Percentiles rank a stretch among this genome's conserved stretches.
Evolutionary conservation across 192 early-diverging fungal genomes (phyloP).

Genomic region (Backusella luteola): DNA sequence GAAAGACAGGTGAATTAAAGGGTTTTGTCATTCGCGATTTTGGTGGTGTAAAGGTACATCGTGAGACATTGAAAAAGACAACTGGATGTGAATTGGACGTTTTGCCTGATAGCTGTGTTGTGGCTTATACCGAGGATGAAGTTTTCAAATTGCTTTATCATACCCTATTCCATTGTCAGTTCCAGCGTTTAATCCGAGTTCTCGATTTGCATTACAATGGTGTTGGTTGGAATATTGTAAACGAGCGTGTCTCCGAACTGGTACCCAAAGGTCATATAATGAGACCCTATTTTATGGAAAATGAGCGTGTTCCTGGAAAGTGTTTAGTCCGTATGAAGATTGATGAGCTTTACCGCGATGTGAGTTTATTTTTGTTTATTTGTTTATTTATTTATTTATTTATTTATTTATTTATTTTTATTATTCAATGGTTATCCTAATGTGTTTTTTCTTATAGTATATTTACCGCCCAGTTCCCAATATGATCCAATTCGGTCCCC

Average conservation of each 20-base stretch:
- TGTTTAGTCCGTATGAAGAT: constrained; percentile 69
- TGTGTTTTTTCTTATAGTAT: constrained; percentile 27
- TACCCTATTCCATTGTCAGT: constrained; percentile 56
- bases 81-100: constrained; percentile 50
- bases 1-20: constrained; percentile 42
- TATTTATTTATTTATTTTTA: too few relatives aligned
- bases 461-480: constrained; percentile 36
- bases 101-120: constrained; percentile 54
- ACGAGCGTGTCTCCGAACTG: constrained; percentile 42
- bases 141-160: constrained; percentile 61
- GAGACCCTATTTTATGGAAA: constrained; percentile 45
- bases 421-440: neutral
- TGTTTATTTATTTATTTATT: neutral
- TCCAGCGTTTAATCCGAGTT: constrained; percentile 62
- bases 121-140: constrained; percentile 39
- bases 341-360: constrained; percentile 64
- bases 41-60: constrained; percentile 65
- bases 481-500: constrained; percentile 29
- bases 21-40: constrained; percentile 69
- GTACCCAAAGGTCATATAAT: constrained; percentile 47
- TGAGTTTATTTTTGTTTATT: constrained; percentile 23
- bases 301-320: constrained; percentile 46
- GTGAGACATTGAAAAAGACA: constrained; percentile 42
- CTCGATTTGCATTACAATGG: constrained; percentile 56
- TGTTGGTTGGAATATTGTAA: constrained; percentile 58